Evolutionary conservation across 2,329 filamentous ascomycete genomes (phyloP).

Genomic region (Aspergillus puulaauensis): DNA sequence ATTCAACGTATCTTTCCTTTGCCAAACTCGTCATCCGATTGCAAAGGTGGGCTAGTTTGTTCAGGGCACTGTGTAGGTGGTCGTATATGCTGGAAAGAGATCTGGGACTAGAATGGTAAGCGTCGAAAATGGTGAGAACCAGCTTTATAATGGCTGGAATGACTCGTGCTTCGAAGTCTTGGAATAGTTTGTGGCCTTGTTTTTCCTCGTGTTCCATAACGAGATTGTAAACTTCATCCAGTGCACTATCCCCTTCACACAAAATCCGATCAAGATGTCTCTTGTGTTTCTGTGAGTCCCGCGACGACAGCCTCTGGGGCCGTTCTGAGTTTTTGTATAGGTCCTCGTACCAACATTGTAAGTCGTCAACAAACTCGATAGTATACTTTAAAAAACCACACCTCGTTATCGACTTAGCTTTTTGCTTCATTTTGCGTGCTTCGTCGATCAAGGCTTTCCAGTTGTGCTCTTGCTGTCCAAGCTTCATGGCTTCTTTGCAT

Average conservation of each 20-base stretch:
- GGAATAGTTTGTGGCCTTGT: constrained; percentile 13
- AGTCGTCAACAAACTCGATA: not conserved
- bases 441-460: constrained; percentile 21
- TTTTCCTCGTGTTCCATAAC: not conserved
- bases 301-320: not conserved
- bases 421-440: constrained; percentile 5
- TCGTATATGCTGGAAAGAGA: constrained; percentile 16
- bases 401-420: not conserved
- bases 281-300: not conserved
- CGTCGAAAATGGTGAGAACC: constrained; percentile 19
- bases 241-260: constrained; percentile 8
- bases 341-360: constrained; percentile 3
- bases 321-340: not conserved
- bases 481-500: constrained; percentile 20
- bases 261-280: constrained; percentile 13
- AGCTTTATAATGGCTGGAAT: constrained; percentile 19
- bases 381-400: constrained; percentile 12
- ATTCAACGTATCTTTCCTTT: constrained; percentile 8
- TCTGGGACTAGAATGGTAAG: constrained; percentile 15
- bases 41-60: constrained; percentile 15
- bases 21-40: constrained; percentile 15
- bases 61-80: constrained; percentile 19
- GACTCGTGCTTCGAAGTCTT: constrained; percentile 20
- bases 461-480: constrained; percentile 19
- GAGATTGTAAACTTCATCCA: constrained; percentile 15